phyloP scores from a whole-genome alignment of 371 early-diverging fungal species.

The Haplosporangium sp. region DNA sequence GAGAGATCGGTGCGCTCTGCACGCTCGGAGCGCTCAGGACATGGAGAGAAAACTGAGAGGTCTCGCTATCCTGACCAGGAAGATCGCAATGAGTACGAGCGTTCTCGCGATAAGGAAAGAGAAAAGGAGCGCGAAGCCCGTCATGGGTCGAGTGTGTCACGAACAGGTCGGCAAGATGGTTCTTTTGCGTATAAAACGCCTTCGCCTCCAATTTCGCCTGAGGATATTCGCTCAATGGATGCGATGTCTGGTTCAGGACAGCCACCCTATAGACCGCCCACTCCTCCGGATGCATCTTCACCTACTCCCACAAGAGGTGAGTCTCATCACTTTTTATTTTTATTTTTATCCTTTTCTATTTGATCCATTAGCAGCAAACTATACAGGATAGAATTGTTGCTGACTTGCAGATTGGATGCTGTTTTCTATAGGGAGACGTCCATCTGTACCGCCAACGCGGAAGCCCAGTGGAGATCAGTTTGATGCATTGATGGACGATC shows the following conservation, averaged over 20 bases:
- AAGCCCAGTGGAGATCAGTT: conserved; percentile 55
- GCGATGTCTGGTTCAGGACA: conserved; percentile 14
- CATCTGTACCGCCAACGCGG: conserved; percentile 17
- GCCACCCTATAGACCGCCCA: conserved; percentile 40
- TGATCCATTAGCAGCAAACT: background rate
- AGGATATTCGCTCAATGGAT: conserved; percentile 28
- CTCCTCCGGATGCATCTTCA: conserved; percentile 40
- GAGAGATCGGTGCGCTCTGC: conserved; percentile 42
- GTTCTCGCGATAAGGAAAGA: conserved; percentile 9
- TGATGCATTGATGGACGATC: conserved; percentile 68
- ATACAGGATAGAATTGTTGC: too few species aligned
- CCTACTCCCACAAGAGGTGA: conserved; percentile 38
- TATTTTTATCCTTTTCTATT: background rate
- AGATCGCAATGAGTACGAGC: conserved; percentile 18
- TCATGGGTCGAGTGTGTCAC: background rate
- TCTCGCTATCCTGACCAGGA: conserved; percentile 41
- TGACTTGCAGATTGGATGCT: background rate
- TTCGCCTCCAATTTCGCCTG: conserved; percentile 45
- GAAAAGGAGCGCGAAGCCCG: background rate
- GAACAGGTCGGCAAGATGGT: conserved; percentile 18
- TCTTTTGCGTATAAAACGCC: conserved; percentile 45
- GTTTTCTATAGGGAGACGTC: conserved; percentile 1
- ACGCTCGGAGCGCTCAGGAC: conserved; percentile 33
- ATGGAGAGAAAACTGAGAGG: conserved; percentile 15
- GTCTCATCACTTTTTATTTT: background rate